A percentile compares a stretch with the other conserved stretches of the same genome.
phyloP scores from a whole-genome alignment of 768 basidiomycete species.

The Termitomyces sp. region DNA sequence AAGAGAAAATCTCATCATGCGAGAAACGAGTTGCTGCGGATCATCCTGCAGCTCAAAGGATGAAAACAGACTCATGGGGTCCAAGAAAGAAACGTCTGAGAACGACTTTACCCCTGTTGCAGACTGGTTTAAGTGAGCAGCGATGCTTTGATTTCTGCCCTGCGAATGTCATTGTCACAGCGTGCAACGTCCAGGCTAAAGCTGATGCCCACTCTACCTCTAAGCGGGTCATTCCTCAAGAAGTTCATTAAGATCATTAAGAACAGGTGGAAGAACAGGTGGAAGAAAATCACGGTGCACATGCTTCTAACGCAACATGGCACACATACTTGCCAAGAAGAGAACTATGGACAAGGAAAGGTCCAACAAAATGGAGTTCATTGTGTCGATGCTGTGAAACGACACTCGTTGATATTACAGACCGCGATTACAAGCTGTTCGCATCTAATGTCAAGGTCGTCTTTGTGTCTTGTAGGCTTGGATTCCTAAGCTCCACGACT shows the following conservation, averaged over 20 bases:
- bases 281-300: not conserved
- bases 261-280: no score
- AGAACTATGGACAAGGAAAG: not conserved
- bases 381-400: not conserved
- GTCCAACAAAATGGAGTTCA: not conserved
- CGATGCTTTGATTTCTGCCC: not conserved
- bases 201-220: not conserved
- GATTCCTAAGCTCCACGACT: constrained; percentile 59
- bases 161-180: not conserved
- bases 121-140: not conserved
- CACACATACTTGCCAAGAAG: not conserved
- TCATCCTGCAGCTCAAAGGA: not conserved
- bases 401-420: not conserved
- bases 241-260: not conserved
- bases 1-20: constrained; percentile 26
- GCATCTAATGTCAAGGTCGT: not conserved
- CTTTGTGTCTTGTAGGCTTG: not conserved
- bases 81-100: not conserved
- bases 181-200: not conserved
- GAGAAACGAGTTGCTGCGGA: constrained; percentile 20
- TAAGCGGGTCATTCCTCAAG: not conserved
- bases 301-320: not conserved
- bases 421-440: not conserved
- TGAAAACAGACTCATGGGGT: not conserved
- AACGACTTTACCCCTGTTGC: not conserved